These are phyloP conservation scores for Pestalotiopsis sp. DNA, from an alignment of 2,329 filamentous ascomycete species.

Conservation along the genomic window DNA sequence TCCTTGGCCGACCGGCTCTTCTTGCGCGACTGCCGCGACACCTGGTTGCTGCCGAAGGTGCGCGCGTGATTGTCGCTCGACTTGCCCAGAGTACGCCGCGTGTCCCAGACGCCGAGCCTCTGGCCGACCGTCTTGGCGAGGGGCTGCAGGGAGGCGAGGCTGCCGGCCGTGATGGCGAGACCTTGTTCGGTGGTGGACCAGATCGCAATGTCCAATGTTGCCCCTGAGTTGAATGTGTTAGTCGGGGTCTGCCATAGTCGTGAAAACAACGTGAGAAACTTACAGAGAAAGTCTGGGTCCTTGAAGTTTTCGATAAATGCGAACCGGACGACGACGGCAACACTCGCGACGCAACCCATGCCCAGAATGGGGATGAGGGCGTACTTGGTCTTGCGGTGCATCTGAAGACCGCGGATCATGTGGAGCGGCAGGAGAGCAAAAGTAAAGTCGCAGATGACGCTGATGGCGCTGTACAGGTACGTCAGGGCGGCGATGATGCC, in stretches of 20 bases:
- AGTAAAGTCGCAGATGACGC: slow-evolving; percentile 52
- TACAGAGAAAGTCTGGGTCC: slow-evolving; percentile 47
- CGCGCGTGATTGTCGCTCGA: not conserved
- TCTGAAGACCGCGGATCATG: slow-evolving; percentile 50
- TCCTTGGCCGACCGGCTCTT: slow-evolving; percentile 9
- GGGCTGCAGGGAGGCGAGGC: slow-evolving; percentile 49
- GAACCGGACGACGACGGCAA: slow-evolving; percentile 45
- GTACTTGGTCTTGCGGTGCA: slow-evolving; percentile 48
- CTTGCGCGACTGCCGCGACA: slow-evolving; percentile 1
- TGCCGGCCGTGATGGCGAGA: slow-evolving; percentile 51
- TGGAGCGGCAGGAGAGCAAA: slow-evolving; percentile 51
- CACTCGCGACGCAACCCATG: slow-evolving; percentile 51
- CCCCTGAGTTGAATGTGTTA: slow-evolving; percentile 26
- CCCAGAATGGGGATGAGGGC: slow-evolving; percentile 49
- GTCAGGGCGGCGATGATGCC: slow-evolving; percentile 46
- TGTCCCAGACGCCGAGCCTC: slow-evolving; percentile 25
- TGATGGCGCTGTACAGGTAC: slow-evolving; percentile 46
- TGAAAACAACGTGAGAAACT: slow-evolving; percentile 15
- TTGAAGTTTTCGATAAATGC: slow-evolving; percentile 40
- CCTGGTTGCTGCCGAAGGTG: not conserved
- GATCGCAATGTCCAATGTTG: slow-evolving; percentile 47
- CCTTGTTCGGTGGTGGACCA: slow-evolving; percentile 52
- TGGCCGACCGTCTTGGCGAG: slow-evolving; percentile 34
- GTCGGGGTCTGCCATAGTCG: not conserved
- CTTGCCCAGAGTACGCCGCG: not conserved